These are phyloP conservation scores for Beauveria caledonica DNA, from an alignment of 2,329 filamentous ascomycete genomes.

Conservation along the genomic window DNA sequence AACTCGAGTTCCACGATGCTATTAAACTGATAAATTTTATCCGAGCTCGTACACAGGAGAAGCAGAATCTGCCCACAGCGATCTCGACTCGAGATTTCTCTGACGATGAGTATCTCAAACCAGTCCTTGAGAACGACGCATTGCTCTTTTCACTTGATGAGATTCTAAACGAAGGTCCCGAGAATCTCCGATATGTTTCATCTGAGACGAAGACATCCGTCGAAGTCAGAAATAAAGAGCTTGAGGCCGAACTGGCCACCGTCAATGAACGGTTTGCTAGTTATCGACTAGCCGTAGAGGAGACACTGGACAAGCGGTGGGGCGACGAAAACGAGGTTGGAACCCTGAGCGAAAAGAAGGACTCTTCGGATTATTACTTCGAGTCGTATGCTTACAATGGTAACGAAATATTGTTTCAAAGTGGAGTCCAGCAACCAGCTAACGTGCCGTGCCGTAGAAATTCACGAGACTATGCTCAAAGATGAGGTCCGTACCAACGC, in stretches of 20 bases:
- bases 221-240: conserved; percentile 42
- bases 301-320: conserved; percentile 59
- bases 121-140: conserved; percentile 81
- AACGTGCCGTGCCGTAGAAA: conserved; percentile 49
- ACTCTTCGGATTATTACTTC: conserved; percentile 39
- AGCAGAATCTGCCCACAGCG: conserved; percentile 42
- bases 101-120: conserved; percentile 76
- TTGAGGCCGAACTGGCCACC: conserved; percentile 53
- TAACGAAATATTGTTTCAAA: conserved; percentile 22
- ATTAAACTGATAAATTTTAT: conserved; percentile 71
- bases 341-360: conserved; percentile 21
- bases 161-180: conserved; percentile 42
- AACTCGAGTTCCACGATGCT: conserved; percentile 63
- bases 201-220: conserved; percentile 18
- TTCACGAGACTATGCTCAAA: conserved; percentile 94
- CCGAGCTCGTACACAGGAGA: conserved; percentile 38
- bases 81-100: conserved; percentile 56
- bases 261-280: conserved; percentile 54
- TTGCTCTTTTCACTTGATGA: conserved; percentile 84
- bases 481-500: conserved; percentile 81
- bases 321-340: conserved; percentile 41
- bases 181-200: conserved; percentile 19
- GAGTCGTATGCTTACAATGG: conserved; percentile 57
- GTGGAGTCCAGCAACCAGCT: not conserved
- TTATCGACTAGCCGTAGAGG: conserved; percentile 57